Percentiles rank a stretch among this genome's conserved stretches.
Conservation (phyloP, 2,329 filamentous ascomycete genomes). For the Aureobasidium mangrovei region DNA sequence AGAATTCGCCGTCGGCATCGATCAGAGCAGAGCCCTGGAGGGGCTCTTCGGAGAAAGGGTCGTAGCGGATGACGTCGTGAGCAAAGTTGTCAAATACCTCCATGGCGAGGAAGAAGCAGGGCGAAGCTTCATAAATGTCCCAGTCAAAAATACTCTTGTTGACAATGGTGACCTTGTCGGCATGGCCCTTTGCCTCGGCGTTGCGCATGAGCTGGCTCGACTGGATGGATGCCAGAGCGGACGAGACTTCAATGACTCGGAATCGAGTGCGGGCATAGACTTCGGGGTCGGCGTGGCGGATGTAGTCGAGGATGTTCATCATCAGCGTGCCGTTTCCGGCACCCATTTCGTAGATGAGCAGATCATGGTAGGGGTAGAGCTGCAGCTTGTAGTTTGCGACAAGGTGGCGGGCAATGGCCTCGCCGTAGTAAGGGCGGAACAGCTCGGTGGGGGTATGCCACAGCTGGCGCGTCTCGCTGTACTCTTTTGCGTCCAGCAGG, state of each 20-base stretch:
- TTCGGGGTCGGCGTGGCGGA: constrained; percentile 77
- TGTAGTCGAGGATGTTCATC: constrained; percentile 96
- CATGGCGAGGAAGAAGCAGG: constrained; percentile 95
- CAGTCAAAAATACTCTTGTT: constrained; percentile 95
- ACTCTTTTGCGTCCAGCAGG: constrained; percentile 61
- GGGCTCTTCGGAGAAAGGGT: constrained; percentile 68
- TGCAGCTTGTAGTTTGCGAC: constrained; percentile 93
- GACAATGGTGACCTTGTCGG: constrained; percentile 83
- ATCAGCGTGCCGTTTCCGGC: constrained; percentile 95
- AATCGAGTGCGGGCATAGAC: constrained; percentile 92
- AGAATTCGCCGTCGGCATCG: constrained; percentile 78
- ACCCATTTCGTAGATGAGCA: constrained; percentile 98
- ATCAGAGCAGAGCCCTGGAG: constrained; percentile 86
- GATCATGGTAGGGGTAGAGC: constrained; percentile 88
- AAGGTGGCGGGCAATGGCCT: constrained; percentile 92
- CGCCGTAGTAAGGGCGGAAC: constrained; percentile 92
- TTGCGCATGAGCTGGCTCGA: constrained; percentile 57
- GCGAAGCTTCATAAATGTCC: constrained; percentile 75
- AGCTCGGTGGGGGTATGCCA: constrained; percentile 99
- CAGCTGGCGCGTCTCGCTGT: constrained; percentile 72
- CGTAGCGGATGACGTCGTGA: constrained; percentile 89
- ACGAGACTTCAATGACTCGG: constrained; percentile 92
- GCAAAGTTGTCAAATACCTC: constrained; percentile 99
- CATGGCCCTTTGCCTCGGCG: constrained; percentile 64
- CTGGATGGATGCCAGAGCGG: constrained; percentile 70